These are phyloP conservation scores for Tolypocladium sp. DNA, from an alignment of 2,329 filamentous ascomycete species.

Conservation along the genomic window DNA sequence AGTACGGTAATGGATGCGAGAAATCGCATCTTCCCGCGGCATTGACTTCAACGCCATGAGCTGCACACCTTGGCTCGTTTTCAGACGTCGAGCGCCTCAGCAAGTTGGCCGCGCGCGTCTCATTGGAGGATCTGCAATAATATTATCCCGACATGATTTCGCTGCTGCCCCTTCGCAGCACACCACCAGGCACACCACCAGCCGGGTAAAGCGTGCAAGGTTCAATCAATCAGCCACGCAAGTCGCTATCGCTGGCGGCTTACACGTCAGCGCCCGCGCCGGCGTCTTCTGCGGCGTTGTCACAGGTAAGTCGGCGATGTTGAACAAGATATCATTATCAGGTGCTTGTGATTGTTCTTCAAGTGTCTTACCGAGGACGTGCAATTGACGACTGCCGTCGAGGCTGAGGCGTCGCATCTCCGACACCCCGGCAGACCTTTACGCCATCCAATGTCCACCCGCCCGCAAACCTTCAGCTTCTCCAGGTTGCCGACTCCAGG, in stretches of 20 bases:
- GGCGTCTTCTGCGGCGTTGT: too few relatives aligned
- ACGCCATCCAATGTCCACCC: not conserved
- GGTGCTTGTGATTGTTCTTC: not conserved
- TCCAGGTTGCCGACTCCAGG: not conserved
- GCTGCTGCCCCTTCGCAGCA: too few relatives aligned
- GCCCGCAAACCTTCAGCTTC: not conserved
- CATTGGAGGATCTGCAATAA: too few relatives aligned
- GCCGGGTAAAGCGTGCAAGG: not conserved
- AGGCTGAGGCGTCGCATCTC: not conserved
- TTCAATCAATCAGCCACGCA: not conserved
- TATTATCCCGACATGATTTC: too few relatives aligned
- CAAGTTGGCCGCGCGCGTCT: too few relatives aligned
- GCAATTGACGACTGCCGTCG: not conserved
- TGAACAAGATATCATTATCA: not conserved
- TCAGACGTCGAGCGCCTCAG: too few relatives aligned
- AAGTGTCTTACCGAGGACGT: not conserved
- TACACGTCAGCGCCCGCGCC: too few relatives aligned
- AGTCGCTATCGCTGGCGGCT: too few relatives aligned
- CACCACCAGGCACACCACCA: not conserved
- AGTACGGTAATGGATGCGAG: not conserved
- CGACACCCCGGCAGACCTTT: not conserved
- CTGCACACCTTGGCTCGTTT: not conserved
- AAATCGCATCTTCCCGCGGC: not conserved
- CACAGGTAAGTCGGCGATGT: not conserved
- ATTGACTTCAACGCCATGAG: not conserved